These are phyloP conservation scores for Tephrocybe rancida DNA, from an alignment of 768 basidiomycete species.

Conservation along the genomic window DNA sequence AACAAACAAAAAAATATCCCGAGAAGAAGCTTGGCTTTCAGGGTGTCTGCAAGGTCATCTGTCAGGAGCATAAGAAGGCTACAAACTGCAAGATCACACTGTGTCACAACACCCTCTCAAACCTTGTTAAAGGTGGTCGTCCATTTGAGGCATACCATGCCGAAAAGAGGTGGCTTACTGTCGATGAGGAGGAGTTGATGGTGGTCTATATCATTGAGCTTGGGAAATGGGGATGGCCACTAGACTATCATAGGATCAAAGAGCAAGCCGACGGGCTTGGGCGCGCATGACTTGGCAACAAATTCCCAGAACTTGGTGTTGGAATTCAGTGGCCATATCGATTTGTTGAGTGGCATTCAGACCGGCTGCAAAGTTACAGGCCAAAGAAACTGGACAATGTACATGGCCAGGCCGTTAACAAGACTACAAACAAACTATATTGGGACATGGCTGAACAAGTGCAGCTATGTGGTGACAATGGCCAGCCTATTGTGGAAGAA, in stretches of 20 bases:
- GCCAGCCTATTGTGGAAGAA: not conserved
- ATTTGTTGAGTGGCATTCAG: constrained; percentile 7
- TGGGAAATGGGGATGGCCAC: constrained; percentile 2
- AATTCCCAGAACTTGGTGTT: constrained; percentile 8
- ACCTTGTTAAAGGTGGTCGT: not conserved
- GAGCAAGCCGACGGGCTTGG: not conserved
- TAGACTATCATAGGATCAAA: not conserved
- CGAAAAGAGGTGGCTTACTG: not conserved
- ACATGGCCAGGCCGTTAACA: constrained; percentile 31
- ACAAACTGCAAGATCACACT: not conserved
- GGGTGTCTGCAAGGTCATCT: not conserved
- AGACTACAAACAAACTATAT: constrained; percentile 27
- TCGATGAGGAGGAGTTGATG: constrained; percentile 1
- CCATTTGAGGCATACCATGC: not conserved
- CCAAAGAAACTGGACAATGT: constrained; percentile 32
- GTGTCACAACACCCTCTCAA: not conserved
- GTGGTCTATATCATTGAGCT: not conserved
- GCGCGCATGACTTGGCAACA: not conserved
- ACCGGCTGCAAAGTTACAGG: constrained; percentile 30
- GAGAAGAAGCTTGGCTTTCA: not conserved
- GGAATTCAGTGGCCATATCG: constrained; percentile 3
- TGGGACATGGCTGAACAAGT: constrained; percentile 1
- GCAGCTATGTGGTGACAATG: constrained; percentile 4
- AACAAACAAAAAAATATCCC: not conserved
- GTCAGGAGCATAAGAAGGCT: not conserved